These are phyloP conservation scores for Aureobasidium subglaciale DNA, from an alignment of 2,329 filamentous ascomycete genomes.

Conservation along the genomic window DNA sequence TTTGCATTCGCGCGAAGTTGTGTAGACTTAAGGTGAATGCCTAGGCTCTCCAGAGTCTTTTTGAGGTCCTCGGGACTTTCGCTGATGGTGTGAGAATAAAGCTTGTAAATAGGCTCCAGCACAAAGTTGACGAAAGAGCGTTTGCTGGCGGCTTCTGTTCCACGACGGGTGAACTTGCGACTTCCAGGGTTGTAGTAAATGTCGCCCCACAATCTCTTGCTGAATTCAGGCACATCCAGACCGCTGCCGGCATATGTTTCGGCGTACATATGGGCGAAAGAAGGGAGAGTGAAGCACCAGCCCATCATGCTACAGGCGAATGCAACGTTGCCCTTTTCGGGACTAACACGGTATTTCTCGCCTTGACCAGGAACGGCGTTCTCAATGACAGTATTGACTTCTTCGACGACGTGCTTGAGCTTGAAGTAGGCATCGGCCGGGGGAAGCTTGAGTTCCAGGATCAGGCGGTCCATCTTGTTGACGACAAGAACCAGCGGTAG, in stretches of 20 bases:
- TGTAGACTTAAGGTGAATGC: slow-evolving; percentile 82
- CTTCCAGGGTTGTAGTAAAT: slow-evolving; percentile 91
- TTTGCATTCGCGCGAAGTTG: slow-evolving; percentile 88
- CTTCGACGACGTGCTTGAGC: slow-evolving; percentile 95
- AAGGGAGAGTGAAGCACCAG: slow-evolving; percentile 93
- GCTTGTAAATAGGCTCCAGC: slow-evolving; percentile 93
- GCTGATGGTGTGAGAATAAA: slow-evolving; percentile 91
- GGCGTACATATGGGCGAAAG: slow-evolving; percentile 94
- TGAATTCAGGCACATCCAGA: slow-evolving; percentile 75
- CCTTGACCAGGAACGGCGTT: slow-evolving; percentile 76
- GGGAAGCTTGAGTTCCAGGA: slow-evolving; percentile 87
- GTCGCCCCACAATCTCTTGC: slow-evolving; percentile 84
- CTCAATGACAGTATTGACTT: slow-evolving; percentile 94
- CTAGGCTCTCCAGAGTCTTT: slow-evolving; percentile 67
- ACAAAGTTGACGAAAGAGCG: slow-evolving; percentile 92
- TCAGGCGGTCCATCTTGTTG: slow-evolving; percentile 96
- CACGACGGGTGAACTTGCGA: slow-evolving; percentile 85
- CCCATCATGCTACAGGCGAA: slow-evolving; percentile 91
- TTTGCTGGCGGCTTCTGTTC: slow-evolving; percentile 69
- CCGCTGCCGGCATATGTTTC: slow-evolving; percentile 57
- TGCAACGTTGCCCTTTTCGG: slow-evolving; percentile 96
- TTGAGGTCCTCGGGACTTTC: slow-evolving; percentile 80
- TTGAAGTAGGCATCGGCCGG: slow-evolving; percentile 98
- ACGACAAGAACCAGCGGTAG: slow-evolving; percentile 83
- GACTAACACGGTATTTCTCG: slow-evolving; percentile 73